Base-by-base conservation (phyloP, 2,329 filamentous ascomycete genomes). In the Hypoxylon sp. region DNA sequence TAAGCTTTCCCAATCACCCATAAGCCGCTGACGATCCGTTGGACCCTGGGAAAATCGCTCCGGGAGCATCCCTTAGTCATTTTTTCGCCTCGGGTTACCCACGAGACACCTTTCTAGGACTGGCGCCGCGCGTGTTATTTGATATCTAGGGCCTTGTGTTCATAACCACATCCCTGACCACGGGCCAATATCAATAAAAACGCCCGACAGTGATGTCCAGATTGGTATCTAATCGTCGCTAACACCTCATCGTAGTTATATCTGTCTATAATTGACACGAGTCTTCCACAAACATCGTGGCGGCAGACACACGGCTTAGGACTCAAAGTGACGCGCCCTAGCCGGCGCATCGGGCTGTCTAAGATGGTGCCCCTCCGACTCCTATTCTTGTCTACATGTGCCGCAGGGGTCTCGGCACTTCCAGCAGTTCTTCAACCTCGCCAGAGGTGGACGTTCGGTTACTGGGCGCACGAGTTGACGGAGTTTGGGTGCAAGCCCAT, bases 401-500 rank as follows among this genome's bases (percentile, higher is more conserved):
- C 52, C 33, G 70, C 53, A 26, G 65, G 37, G n/a, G 70, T 55
- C 39, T 70, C 39, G 6, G 31, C 67, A 39, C 57, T 62, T 29
- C 57, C 65, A 2, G n/a, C 57, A 31, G 22, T 68, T 29, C 31
- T 71, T 33, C 22, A 63, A n/a, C 35, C 68, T 53, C 74, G 73
- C 5, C 74, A 77, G 60, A 47, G 67, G n/a, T 77, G 74, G 74
- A 71, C 74, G 3, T 44, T 68, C 0, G 72, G 73, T 1, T 76
- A 68, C 61, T 76, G 70, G 70, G 71, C 75, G 5, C 65, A 73
- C 39, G 75, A 76, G 33, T 56, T 75, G 39, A 55, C 73, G 8
- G 60, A 73, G 10, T 76, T 70, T 37, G 74, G 75, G 4, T 75
- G 75, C 33, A 68, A 66, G 39, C 75, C 75, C 26, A 64, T 76